Evolutionary conservation across 2,329 filamentous ascomycete genomes (phyloP), one percentile per base, ranked within the genome.

Genomic region (Pleochaeta shiraiana): DNA sequence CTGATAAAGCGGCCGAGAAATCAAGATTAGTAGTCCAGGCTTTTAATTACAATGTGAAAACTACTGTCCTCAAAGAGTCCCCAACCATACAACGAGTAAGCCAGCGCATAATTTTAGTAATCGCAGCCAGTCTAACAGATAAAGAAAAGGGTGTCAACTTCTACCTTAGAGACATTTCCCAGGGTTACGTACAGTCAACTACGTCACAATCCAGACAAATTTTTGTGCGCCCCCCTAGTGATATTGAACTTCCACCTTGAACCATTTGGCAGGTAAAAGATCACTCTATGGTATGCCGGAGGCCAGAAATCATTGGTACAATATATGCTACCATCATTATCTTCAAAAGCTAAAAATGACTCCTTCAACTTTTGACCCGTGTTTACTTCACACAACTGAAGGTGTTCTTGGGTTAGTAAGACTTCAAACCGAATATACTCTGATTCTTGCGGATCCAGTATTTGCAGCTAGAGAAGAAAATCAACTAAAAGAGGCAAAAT

Each of bases 1-100:
- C 50, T 55, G 50, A 55, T 28, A 55, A 55, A 55, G 50, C 61
- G 19, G 5, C 19, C 9, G 43, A 47, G 43, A 47, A 47, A 47
- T 47, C 43, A 47, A 47, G 63, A 53, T 16, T 64, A 16, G 43
- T 64, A 24, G 63, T 65, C 30, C 66, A 67, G 39, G 66, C 30
- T 4, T 65, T 64, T 28, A 65, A 67, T 11, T 62, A 65, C 33
- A 16, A 64, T 21, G 62, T 62, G 43, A 67, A 67, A 47, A 24
- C 34, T 16, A 21, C 28, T 12, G 45, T 67, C 24, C 57, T 67
- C 16, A 67, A 64, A 5, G 24, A 65, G 50, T 65, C 65, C 24
- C 63, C 50, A n/a, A 66, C 64, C 24, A 66, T 66, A 19, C 64
- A 65, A 62, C 50, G 57, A 37, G 28, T 37, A 12, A 66, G 53